Evolutionary conservation across 2,329 filamentous ascomycete species (phyloP), one percentile per base, ranked within the genome.

Genomic region (Nigrospora oryzae): DNA sequence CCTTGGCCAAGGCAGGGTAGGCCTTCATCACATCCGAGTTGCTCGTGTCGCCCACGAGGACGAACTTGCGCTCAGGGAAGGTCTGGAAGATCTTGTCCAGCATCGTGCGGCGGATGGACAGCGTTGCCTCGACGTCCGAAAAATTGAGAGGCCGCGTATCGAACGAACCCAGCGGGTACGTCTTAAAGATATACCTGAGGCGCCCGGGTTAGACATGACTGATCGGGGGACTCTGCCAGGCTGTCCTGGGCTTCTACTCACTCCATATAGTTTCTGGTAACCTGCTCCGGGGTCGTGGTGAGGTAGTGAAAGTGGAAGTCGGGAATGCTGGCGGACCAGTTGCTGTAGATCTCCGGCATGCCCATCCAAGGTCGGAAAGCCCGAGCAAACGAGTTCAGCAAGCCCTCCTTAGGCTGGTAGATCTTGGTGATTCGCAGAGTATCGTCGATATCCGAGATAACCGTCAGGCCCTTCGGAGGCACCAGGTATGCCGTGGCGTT

Each of bases 371-470:
- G 71, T 0, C 71, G 74, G 59, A 86, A 90, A 0, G 82, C 71
- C 4, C 78, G 74, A 0, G 85, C 85, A 56, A 90, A 89, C 0
- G 84, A 82, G 65, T 90, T 90, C 11, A 89, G 68, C 0, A 90
- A 68, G 5, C 86, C 86, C 57, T 89, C 75, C 51, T 81, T 78
- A 0, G 86, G 86, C 40, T 85, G 63, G 60, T 87, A 90, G 58
- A 90, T 90, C 63, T 88, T 86, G 45, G 86, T 90, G 2, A 89
- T 67, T n/a, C 86, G 80, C 0, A 89, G 74, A 46, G 89, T 88
- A 56, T 90, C 86, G 53, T 89, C 86, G 49, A 90, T 86, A 56
- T 90, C 86, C 1, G 81, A 86, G 53, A 90, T 68, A 48, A 90
- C 71, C 1, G 86, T 89, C 17, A 88, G 64, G 15, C 86, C 86